Percentiles rank a stretch among this genome's conserved stretches.
phyloP scores from a whole-genome alignment of 2,329 filamentous ascomycete species.

The Fusarium veterinarium region DNA sequence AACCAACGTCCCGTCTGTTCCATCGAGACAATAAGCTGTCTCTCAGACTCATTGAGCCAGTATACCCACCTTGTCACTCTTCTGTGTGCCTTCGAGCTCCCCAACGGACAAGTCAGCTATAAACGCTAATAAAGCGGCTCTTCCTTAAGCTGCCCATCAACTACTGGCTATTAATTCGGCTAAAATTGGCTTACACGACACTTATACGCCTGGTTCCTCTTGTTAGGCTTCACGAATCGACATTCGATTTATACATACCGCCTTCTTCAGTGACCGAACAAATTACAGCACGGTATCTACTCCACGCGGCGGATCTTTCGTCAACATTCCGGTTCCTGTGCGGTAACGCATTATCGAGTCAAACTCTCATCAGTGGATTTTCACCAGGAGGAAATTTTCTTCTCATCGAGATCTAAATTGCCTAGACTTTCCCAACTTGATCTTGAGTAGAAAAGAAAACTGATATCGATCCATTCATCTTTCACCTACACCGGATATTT shows the following conservation, averaged over 20 bases:
- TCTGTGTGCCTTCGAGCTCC: slow-evolving; percentile 1
- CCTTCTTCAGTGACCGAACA: slow-evolving; percentile 34
- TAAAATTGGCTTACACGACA: slow-evolving; percentile 42
- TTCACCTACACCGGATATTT: slow-evolving; percentile 7
- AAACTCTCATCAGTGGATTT: slow-evolving; percentile 35
- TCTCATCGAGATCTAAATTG: slow-evolving; percentile 38
- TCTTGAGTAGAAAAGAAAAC: slow-evolving; percentile 32
- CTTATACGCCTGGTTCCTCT: slow-evolving; percentile 21
- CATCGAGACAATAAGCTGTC: neutral
- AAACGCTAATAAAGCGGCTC: slow-evolving; percentile 33
- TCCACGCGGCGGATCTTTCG: slow-evolving; percentile 43
- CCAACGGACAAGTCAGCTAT: slow-evolving; percentile 11
- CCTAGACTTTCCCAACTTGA: slow-evolving; percentile 20
- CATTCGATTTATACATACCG: slow-evolving; percentile 37
- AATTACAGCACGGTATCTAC: slow-evolving; percentile 41
- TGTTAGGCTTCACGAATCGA: slow-evolving; percentile 22
- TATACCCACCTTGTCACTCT: slow-evolving; percentile 2
- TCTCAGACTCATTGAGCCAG: neutral
- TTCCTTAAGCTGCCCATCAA: slow-evolving; percentile 16
- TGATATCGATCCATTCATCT: slow-evolving; percentile 7
- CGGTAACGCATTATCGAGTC: slow-evolving; percentile 41
- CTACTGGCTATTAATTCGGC: slow-evolving; percentile 16
- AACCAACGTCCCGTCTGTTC: slow-evolving; percentile 6
- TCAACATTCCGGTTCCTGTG: slow-evolving; percentile 38
- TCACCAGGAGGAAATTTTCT: slow-evolving; percentile 36